Evolutionary conservation across 768 basidiomycete genomes (phyloP).

Genomic region (Boletus pseudopeckii): DNA sequence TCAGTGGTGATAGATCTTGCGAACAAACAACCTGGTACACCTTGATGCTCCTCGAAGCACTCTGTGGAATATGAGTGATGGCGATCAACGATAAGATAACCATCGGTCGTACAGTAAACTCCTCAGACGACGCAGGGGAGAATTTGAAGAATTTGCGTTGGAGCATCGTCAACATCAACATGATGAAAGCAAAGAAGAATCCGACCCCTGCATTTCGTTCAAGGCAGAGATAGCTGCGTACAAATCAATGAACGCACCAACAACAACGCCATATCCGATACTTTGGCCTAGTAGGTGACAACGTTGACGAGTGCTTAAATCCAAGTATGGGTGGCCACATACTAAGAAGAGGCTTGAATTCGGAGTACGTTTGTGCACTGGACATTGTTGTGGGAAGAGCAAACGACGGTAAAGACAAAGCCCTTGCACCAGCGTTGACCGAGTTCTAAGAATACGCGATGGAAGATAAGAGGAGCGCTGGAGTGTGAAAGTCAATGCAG

Average conservation of each 20-base stretch:
- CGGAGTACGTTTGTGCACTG: constrained; percentile 23
- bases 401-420: background rate
- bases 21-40: constrained; percentile 16
- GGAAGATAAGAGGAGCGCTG: background rate
- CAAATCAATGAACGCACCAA: constrained; percentile 31
- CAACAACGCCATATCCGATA: constrained; percentile 49
- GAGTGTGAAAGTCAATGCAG: background rate
- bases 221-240: background rate
- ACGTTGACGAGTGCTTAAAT: background rate
- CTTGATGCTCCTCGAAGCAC: constrained; percentile 46
- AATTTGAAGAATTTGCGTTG: constrained; percentile 46
- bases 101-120: constrained; percentile 41
- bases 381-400: constrained; percentile 11
- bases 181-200: constrained; percentile 48
- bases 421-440: background rate
- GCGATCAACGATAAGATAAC: background rate
- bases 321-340: constrained; percentile 1
- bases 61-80: constrained; percentile 23
- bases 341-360: constrained; percentile 42
- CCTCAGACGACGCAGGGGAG: constrained; percentile 46
- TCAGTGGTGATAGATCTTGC: background rate
- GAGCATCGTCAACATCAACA: constrained; percentile 43
- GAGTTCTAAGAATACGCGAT: constrained; percentile 1
- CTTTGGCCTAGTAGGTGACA: constrained; percentile 35
- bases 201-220: constrained; percentile 38